Conservation (phyloP, 1,284 basidiomycete genomes). For the Ustilago sp. region DNA sequence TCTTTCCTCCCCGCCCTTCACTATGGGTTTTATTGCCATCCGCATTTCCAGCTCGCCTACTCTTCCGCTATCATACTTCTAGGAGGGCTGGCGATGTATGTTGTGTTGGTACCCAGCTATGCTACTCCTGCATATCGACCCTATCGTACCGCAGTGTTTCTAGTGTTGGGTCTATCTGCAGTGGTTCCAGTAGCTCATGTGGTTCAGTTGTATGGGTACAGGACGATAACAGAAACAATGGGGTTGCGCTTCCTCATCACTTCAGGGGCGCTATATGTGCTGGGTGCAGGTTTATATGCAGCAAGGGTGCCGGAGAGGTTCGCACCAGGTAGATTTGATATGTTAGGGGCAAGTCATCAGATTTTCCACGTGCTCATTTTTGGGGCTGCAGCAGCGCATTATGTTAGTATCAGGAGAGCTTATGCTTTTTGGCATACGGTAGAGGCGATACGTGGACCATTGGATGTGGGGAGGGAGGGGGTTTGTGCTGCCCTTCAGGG, state of each 20-base stretch:
- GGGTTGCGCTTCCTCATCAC: slow-evolving; percentile 54
- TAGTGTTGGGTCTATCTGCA: slow-evolving; percentile 81
- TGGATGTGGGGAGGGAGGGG: slow-evolving; percentile 23
- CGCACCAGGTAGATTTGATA: slow-evolving; percentile 83
- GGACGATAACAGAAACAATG: slow-evolving; percentile 58
- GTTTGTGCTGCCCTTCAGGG: slow-evolving; percentile 49
- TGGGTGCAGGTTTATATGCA: slow-evolving; percentile 71
- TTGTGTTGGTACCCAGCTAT: slow-evolving; percentile 84
- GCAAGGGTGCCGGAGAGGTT: slow-evolving; percentile 84
- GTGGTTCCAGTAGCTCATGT: slow-evolving; percentile 80
- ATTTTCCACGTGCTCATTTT: slow-evolving; percentile 84
- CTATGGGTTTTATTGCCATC: slow-evolving; percentile 67
- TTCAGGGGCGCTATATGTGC: slow-evolving; percentile 60
- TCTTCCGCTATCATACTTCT: slow-evolving; percentile 73
- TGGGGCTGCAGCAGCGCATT: slow-evolving; percentile 81
- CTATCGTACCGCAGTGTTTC: slow-evolving; percentile 82
- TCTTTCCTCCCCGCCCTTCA: slow-evolving; percentile 75
- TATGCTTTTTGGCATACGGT: slow-evolving; percentile 68
- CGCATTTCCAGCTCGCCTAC: slow-evolving; percentile 54
- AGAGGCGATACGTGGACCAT: slow-evolving; percentile 22
- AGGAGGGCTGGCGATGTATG: slow-evolving; percentile 78
- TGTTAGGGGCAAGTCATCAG: slow-evolving; percentile 72
- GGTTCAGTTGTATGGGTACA: slow-evolving; percentile 71
- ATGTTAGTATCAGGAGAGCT: slow-evolving; percentile 69
- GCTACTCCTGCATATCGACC: slow-evolving; percentile 80